phyloP scores from a whole-genome alignment of 148 eudicot species.

The Polygonum maritimum region DNA sequence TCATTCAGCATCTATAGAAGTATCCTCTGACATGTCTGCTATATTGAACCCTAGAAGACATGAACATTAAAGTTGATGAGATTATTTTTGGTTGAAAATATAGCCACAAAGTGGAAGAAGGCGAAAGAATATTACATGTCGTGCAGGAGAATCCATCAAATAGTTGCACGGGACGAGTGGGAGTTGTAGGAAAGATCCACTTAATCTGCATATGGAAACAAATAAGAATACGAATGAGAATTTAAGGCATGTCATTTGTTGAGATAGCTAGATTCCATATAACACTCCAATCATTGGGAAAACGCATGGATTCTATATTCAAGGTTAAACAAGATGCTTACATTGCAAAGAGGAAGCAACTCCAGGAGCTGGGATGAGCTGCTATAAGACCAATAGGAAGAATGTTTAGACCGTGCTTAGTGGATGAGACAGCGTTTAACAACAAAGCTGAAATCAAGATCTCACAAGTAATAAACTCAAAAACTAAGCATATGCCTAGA shows the following conservation, averaged over 20 bases:
- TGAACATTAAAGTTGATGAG: not conserved
- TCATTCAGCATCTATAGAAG: slow-evolving; percentile 81
- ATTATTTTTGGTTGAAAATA: too few relatives aligned
- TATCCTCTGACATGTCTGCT: slow-evolving; percentile 77
- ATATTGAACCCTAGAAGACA: slow-evolving; percentile 69
- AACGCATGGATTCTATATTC: not conserved
- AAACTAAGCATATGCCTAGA: not conserved
- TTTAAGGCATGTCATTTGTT: not conserved
- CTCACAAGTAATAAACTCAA: not conserved
- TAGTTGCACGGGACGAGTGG: slow-evolving; percentile 81
- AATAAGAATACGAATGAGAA: not conserved
- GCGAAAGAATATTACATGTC: slow-evolving; percentile 57
- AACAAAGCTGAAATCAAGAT: not conserved
- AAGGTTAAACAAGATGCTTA: slow-evolving; percentile 28
- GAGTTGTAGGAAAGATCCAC: slow-evolving; percentile 98
- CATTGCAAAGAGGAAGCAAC: slow-evolving; percentile 87
- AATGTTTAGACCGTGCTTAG: not conserved
- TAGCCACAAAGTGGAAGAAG: not conserved
- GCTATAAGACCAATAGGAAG: slow-evolving; percentile 29
- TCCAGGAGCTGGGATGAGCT: slow-evolving; percentile 86
- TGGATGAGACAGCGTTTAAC: not conserved
- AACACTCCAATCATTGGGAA: not conserved
- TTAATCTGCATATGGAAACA: slow-evolving; percentile 50
- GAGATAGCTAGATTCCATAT: not conserved
- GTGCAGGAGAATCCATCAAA: slow-evolving; percentile 94